Percentiles rank a stretch among this genome's conserved stretches.
These are phyloP conservation scores for Daldinia caldariorum DNA, from an alignment of 495 filamentous ascomycete species.

Conservation along the genomic window DNA sequence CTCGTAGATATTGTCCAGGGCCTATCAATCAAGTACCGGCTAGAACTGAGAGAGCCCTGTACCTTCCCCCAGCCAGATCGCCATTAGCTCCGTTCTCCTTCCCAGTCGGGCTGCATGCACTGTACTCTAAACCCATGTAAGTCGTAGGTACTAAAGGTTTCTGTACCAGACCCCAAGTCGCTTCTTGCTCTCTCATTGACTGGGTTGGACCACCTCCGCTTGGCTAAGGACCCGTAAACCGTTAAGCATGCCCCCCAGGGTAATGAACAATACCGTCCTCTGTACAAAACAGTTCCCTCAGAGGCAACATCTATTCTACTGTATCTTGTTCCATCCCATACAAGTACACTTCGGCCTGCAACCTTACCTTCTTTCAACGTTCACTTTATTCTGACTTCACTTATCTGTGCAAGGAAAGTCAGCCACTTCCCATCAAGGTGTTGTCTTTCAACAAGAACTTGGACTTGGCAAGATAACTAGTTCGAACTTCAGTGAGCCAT, in stretches of 20 bases:
- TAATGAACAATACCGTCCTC: slow-evolving; percentile 59
- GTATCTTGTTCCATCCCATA: slow-evolving; percentile 57
- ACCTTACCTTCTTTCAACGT: slow-evolving; percentile 52
- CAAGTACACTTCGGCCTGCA: slow-evolving; percentile 61
- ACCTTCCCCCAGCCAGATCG: slow-evolving; percentile 56
- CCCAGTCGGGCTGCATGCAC: slow-evolving; percentile 63
- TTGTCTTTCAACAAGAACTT: slow-evolving; percentile 39
- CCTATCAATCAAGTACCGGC: slow-evolving; percentile 48
- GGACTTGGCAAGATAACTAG: slow-evolving; percentile 32
- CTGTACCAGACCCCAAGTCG: slow-evolving; percentile 54
- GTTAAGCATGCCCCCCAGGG: slow-evolving; percentile 53
- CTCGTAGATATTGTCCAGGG: slow-evolving; percentile 42
- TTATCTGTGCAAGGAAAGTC: slow-evolving; percentile 46
- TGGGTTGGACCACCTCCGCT: slow-evolving; percentile 50
- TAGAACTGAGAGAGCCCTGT: slow-evolving; percentile 47
- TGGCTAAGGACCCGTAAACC: slow-evolving; percentile 53
- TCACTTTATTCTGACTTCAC: slow-evolving; percentile 55
- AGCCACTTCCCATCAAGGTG: slow-evolving; percentile 29
- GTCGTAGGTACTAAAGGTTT: slow-evolving; percentile 52
- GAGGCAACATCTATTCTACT: slow-evolving; percentile 54
- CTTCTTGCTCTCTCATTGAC: slow-evolving; percentile 49
- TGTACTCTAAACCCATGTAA: slow-evolving; percentile 56
- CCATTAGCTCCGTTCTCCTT: slow-evolving; percentile 62
- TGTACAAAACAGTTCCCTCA: slow-evolving; percentile 62
- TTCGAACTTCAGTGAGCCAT: slow-evolving; percentile 36